phyloP scores from a whole-genome alignment of 306 rosid genomes.

The Comarum palustre region DNA sequence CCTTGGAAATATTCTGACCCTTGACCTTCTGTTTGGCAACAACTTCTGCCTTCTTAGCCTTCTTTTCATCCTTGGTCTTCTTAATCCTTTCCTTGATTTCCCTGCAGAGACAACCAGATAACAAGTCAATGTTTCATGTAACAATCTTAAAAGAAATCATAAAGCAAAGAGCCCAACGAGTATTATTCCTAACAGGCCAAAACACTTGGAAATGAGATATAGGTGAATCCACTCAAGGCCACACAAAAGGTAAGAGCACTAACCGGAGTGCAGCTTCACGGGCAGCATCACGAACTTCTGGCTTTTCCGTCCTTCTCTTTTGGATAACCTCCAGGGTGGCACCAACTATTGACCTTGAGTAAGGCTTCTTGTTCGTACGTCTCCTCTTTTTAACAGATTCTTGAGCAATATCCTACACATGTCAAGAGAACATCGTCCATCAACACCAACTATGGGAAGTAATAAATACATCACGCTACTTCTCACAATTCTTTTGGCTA shows the following conservation, averaged over 20 bases:
- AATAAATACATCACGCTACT: neutral
- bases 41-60: constrained; percentile 74
- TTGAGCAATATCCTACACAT: constrained; percentile 61
- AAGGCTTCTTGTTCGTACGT: constrained; percentile 64
- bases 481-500: neutral
- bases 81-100: constrained; percentile 86
- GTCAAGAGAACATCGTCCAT: neutral
- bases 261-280: constrained; percentile 81
- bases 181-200: neutral
- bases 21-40: constrained; percentile 28
- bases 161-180: no score
- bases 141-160: neutral
- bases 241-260: neutral
- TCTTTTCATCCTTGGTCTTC: constrained; percentile 82
- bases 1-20: constrained; percentile 48
- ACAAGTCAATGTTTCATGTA: neutral
- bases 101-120: constrained; percentile 29
- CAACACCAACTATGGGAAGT: neutral
- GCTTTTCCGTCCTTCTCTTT: constrained; percentile 65
- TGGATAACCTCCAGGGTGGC: constrained; percentile 69
- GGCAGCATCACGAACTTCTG: constrained; percentile 77
- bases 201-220: neutral
- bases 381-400: constrained; percentile 75
- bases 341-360: constrained; percentile 68
- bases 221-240: neutral